Evolutionary conservation across 768 basidiomycete genomes (phyloP).

Genomic region (Lanmaoa pseudosensibilis): DNA sequence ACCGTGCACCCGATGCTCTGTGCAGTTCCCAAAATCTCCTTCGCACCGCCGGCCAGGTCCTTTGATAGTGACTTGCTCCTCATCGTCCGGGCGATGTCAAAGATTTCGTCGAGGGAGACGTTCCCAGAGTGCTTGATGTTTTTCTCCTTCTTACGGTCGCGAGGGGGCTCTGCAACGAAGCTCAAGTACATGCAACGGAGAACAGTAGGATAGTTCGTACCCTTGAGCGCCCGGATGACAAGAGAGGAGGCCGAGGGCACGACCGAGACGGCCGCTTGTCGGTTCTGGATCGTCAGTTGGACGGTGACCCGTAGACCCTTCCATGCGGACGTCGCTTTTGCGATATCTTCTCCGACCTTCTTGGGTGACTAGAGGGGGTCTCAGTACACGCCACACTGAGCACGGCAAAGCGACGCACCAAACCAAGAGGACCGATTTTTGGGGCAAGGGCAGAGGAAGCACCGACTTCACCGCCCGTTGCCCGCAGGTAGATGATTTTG

Average conservation of each 20-base stretch:
- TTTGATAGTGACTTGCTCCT: slow-evolving; percentile 91
- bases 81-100: slow-evolving; percentile 96
- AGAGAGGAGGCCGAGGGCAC: slow-evolving; percentile 97
- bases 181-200: not conserved
- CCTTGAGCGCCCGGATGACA: slow-evolving; percentile 97
- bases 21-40: slow-evolving; percentile 98
- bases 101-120: slow-evolving; percentile 88
- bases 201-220: slow-evolving; percentile 43
- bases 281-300: slow-evolving; percentile 99
- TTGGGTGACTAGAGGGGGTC: slow-evolving; percentile 79
- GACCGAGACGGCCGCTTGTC: slow-evolving; percentile 95
- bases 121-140: slow-evolving; percentile 99
- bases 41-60: slow-evolving; percentile 82
- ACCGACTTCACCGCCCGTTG: slow-evolving; percentile 99
- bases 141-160: slow-evolving; percentile 99
- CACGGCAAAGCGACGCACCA: slow-evolving; percentile 56
- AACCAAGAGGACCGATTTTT: slow-evolving; percentile 99
- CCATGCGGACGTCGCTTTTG: slow-evolving; percentile 97
- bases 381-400: slow-evolving; percentile 12
- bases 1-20: slow-evolving; percentile 97
- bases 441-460: slow-evolving; percentile 97
- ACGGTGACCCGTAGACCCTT: slow-evolving; percentile 99
- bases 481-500: slow-evolving; percentile 98
- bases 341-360: slow-evolving; percentile 99
- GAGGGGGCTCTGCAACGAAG: slow-evolving; percentile 77